phyloP scores from a whole-genome alignment of 169 alveolate species.

The Eimeria zaria region DNA sequence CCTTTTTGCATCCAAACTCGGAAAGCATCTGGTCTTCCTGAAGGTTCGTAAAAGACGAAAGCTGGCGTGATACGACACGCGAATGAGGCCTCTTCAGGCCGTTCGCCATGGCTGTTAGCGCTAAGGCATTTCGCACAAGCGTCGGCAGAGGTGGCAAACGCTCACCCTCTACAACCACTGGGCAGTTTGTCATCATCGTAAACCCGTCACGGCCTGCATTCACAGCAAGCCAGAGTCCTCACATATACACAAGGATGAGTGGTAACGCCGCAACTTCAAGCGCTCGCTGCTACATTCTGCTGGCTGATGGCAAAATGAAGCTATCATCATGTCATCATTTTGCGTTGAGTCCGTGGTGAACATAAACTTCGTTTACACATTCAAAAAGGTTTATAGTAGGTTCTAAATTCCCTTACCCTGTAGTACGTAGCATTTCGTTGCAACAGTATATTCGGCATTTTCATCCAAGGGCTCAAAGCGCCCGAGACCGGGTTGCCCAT shows the following conservation, averaged over 20 bases:
- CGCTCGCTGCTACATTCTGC: not conserved
- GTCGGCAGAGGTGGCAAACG: constrained; percentile 89
- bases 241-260: not conserved
- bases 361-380: not conserved
- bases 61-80: constrained; percentile 85
- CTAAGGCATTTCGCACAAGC: constrained; percentile 87
- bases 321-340: no score
- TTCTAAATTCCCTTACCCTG: constrained; percentile 56
- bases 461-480: constrained; percentile 84
- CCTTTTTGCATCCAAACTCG: constrained; percentile 79
- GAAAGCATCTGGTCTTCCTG: constrained; percentile 80
- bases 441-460: constrained; percentile 84
- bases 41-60: constrained; percentile 83
- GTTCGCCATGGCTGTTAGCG: constrained; percentile 89
- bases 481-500: constrained; percentile 40
- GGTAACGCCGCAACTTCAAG: not conserved
- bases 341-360: not conserved
- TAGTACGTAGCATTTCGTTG: constrained; percentile 78
- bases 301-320: not conserved
- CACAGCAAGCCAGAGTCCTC: not conserved
- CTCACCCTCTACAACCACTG: constrained; percentile 87
- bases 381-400: not conserved
- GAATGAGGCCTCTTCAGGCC: constrained; percentile 89
- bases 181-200: constrained; percentile 83
- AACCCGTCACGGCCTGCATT: constrained; percentile 86